Percentiles rank a stretch among this genome's conserved stretches.
These are phyloP conservation scores for Primulina eburnea DNA, from an alignment of 257 asterid genomes.

Conservation along the genomic window DNA sequence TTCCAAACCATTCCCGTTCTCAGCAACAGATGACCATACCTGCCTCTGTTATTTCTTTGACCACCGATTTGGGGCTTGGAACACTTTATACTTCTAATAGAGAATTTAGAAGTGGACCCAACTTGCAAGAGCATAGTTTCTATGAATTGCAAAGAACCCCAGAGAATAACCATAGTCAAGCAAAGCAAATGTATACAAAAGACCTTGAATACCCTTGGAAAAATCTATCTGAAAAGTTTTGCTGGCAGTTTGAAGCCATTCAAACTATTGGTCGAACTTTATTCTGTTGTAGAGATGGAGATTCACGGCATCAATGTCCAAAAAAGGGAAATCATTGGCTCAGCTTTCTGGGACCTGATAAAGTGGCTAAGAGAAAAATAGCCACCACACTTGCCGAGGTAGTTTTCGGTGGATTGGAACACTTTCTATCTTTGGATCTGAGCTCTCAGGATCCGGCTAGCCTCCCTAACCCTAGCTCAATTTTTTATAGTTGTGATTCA, in stretches of 20 bases:
- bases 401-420: slow-evolving; percentile 48
- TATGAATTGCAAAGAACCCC: slow-evolving; percentile 39
- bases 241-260: slow-evolving; percentile 85
- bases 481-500: slow-evolving; percentile 43
- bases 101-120: slow-evolving; percentile 33
- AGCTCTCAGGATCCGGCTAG: slow-evolving; percentile 29
- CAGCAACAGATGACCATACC: slow-evolving; percentile 25
- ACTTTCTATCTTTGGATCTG: slow-evolving; percentile 56
- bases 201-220: slow-evolving; percentile 53
- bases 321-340: slow-evolving; percentile 76
- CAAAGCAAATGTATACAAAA: slow-evolving; percentile 34
- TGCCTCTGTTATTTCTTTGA: slow-evolving; percentile 39
- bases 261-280: slow-evolving; percentile 47
- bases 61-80: slow-evolving; percentile 87
- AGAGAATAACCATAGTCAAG: slow-evolving; percentile 36
- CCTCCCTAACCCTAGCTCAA: slow-evolving; percentile 30
- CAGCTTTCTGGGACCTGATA: slow-evolving; percentile 81
- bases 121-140: slow-evolving; percentile 29
- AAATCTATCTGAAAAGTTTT: slow-evolving; percentile 58
- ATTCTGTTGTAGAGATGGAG: slow-evolving; percentile 51
- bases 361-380: slow-evolving; percentile 70
- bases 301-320: slow-evolving; percentile 32
- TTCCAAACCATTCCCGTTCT: slow-evolving; percentile 26
- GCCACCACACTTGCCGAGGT: slow-evolving; percentile 68
- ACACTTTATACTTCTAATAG: slow-evolving; percentile 39